These are phyloP conservation scores for Cucumis hystrix DNA, from an alignment of 306 rosid genomes.

Conservation along the genomic window DNA sequence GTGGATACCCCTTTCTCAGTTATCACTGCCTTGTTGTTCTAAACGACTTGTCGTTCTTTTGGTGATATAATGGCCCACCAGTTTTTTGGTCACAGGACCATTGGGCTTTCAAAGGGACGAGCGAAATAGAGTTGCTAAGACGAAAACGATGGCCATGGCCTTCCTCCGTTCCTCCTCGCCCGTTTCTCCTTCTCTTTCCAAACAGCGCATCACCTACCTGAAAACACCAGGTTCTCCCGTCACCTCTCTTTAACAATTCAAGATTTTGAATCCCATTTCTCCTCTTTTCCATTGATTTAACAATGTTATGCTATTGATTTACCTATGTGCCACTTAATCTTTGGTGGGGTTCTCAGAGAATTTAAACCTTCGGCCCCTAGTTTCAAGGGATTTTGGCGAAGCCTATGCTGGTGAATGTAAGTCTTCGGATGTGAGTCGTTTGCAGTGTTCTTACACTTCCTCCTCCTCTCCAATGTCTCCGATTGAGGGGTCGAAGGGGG, in stretches of 20 bases:
- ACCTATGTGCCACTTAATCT: not conserved
- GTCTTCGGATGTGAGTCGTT: slow-evolving; percentile 11
- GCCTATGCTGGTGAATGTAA: not conserved
- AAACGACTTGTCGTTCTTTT: not conserved
- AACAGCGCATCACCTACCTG: not conserved
- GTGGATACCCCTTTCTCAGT: too few relatives aligned
- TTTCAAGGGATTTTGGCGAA: slow-evolving; percentile 1
- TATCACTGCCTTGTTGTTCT: too few relatives aligned
- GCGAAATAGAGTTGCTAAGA: not conserved
- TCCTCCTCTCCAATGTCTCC: slow-evolving; percentile 14
- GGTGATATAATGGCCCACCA: not conserved
- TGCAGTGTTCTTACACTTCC: slow-evolving; percentile 21
- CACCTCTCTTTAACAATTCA: not conserved
- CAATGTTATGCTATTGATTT: not conserved
- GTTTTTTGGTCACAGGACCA: not conserved
- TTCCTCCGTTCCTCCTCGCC: not conserved
- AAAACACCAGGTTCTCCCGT: not conserved
- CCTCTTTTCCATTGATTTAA: not conserved
- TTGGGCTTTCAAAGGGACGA: not conserved
- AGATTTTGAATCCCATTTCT: not conserved
- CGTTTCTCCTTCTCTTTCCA: not conserved
- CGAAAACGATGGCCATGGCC: not conserved
- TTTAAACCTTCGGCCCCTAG: slow-evolving; percentile 19
- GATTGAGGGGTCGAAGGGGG: slow-evolving; percentile 38
- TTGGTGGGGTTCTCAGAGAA: not conserved